These are phyloP conservation scores for Nemania sp. DNA, from an alignment of 2,329 filamentous ascomycete genomes.

Conservation along the genomic window DNA sequence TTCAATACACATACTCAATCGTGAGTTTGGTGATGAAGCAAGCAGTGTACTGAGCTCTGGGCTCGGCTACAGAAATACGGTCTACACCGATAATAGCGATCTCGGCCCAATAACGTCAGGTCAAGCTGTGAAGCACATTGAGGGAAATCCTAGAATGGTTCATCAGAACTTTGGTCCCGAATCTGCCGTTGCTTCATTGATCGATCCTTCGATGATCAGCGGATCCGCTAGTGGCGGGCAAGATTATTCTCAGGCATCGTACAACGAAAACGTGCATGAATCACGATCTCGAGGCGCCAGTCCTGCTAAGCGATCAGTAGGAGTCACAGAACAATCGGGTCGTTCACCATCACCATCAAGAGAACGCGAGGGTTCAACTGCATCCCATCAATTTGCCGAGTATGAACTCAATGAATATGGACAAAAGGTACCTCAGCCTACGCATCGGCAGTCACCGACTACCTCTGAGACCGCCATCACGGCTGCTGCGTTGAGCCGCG, in stretches of 20 bases:
- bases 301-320: conserved; percentile 47
- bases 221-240: conserved; percentile 57
- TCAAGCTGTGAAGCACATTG: conserved; percentile 71
- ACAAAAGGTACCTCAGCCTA: conserved; percentile 53
- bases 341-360: conserved; percentile 44
- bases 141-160: conserved; percentile 75
- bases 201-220: conserved; percentile 70
- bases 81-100: conserved; percentile 58
- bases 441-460: conserved; percentile 55
- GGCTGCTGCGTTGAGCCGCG: conserved; percentile 54
- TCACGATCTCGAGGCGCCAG: conserved; percentile 41
- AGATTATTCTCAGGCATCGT: conserved; percentile 46
- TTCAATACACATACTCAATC: conserved; percentile 50
- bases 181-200: conserved; percentile 81
- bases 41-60: conserved; percentile 56
- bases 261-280: conserved; percentile 29
- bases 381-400: conserved; percentile 54
- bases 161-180: conserved; percentile 75
- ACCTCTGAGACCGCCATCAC: conserved; percentile 62
- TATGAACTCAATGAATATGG: conserved; percentile 63
- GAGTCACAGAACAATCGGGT: conserved; percentile 44
- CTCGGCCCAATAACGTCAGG: conserved; percentile 64
- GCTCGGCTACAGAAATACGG: conserved; percentile 57
- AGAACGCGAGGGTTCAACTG: conserved; percentile 32
- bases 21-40: conserved; percentile 63